Base-by-base conservation (phyloP, 2,329 filamentous ascomycete genomes). In the Didymella exigua region DNA sequence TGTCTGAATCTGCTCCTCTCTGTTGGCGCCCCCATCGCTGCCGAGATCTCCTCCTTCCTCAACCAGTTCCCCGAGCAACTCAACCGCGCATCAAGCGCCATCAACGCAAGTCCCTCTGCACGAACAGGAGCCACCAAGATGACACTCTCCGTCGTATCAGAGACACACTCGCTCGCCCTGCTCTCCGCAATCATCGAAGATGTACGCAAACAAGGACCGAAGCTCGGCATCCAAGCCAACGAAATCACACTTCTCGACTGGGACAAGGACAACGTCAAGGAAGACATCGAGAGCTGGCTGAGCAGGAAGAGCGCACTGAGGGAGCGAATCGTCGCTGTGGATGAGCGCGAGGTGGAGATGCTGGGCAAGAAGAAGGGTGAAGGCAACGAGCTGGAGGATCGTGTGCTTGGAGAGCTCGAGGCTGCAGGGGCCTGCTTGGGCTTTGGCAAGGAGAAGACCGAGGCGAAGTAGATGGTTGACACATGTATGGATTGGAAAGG, bases 21-120 rank as follows among this genome's bases (percentile, higher is more conserved):
- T 10, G 86, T 99, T 16, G 91, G 92, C 10, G 83, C 87, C 1
- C 89, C 90, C 1, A 86, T 96, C 41, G 93, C 92, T 0, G 86
- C 88, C 0, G 95, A 99, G 74, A 86, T 98, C 5, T 85, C 89
- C 0, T 87, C 88, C 54, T 96, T 98, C 70, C 82, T 99, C 24
- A 96, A 96, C 69, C 89, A 92, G 71, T 99, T 96, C 73, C 88
- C 90, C 10, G 84, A 86, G 41, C 87, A 98, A 54, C 82, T 99
- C 9, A 77, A 79, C 36, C 85, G 90, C 26, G 90, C 90, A 11
- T 83, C 89, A 7, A 84, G 86, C 45, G 84, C 89, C 1, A 86
- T 98, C 58, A 88, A 90, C 79, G 84, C 29, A 79, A 60, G 37
- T 16, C 48, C 61, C 1, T 61, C 65, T 3, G 54, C 58, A 5